phyloP scores from a whole-genome alignment of 306 rosid genomes.

The Rosa chinensis region DNA sequence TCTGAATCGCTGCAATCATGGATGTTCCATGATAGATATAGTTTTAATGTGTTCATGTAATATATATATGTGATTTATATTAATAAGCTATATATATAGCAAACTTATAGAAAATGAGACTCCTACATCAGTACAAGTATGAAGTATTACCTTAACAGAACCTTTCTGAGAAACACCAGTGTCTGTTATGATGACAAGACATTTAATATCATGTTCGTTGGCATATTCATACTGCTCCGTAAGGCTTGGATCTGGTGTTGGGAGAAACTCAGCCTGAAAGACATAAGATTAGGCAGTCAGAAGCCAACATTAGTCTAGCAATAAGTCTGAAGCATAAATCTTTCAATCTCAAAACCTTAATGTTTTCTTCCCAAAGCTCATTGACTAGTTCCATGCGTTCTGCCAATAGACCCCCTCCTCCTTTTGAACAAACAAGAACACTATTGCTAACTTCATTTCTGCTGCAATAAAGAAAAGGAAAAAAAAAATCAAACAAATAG shows the following conservation, averaged over 20 bases:
- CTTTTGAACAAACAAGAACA: slow-evolving; percentile 90
- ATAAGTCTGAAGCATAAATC: slow-evolving; percentile 12
- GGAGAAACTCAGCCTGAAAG: slow-evolving; percentile 81
- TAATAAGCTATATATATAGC: neutral
- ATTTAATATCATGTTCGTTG: slow-evolving; percentile 84
- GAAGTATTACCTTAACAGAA: slow-evolving; percentile 66
- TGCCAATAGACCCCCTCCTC: slow-evolving; percentile 86
- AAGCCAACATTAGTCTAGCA: slow-evolving; percentile 18
- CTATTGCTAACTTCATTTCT: slow-evolving; percentile 64
- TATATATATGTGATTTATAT: neutral
- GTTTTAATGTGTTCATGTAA: neutral
- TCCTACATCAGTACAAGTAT: slow-evolving; percentile 10
- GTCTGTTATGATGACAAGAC: slow-evolving; percentile 83
- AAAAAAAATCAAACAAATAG: neutral
- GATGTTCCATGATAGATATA: neutral
- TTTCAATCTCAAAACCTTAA: slow-evolving; percentile 57
- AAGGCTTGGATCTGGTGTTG: slow-evolving; percentile 83
- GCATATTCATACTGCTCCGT: slow-evolving; percentile 98
- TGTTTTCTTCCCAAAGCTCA: slow-evolving; percentile 83
- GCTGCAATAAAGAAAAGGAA: slow-evolving; percentile 24
- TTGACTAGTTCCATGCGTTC: slow-evolving; percentile 91
- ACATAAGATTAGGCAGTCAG: slow-evolving; percentile 35
- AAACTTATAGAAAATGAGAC: neutral
- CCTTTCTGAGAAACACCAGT: slow-evolving; percentile 50
- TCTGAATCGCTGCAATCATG: neutral